Conservation (phyloP, 225 moss, liverwort and hornwort genomes). For the Climacium dendroides region DNA sequence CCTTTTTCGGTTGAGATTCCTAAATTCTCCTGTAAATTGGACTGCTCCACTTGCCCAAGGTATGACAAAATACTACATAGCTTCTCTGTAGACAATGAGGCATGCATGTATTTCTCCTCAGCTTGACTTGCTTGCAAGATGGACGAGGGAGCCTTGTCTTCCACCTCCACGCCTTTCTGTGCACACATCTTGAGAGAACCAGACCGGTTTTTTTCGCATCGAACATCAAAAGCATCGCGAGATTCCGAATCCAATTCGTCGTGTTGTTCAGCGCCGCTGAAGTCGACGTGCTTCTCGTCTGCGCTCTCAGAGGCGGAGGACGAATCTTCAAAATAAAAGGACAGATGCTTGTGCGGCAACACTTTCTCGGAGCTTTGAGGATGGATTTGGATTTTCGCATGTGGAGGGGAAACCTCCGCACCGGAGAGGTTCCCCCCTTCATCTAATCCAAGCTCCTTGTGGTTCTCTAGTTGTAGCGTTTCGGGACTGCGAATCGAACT, state of each 20-base stretch:
- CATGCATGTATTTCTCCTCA: constrained; percentile 23
- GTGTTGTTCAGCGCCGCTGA: background rate
- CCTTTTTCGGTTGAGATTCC: constrained; percentile 12
- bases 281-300: constrained; percentile 21
- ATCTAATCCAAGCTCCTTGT: background rate
- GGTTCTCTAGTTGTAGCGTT: background rate
- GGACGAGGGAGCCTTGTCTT: background rate
- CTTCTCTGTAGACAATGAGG: constrained; percentile 80
- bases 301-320: constrained; percentile 21
- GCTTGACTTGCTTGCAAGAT: background rate
- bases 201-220: background rate
- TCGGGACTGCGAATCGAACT: background rate
- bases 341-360: constrained; percentile 5
- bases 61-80: constrained; percentile 71
- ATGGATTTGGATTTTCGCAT: background rate
- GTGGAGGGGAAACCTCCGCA: background rate
- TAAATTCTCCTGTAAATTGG: constrained; percentile 50
- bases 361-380: background rate
- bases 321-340: constrained; percentile 13
- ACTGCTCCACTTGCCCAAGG: constrained; percentile 77
- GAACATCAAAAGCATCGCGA: background rate
- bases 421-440: background rate
- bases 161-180: background rate
- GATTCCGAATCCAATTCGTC: constrained; percentile 1
- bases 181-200: background rate